Conservation (phyloP, 805 yeast species). For the Hanseniaspora osmophila region DNA sequence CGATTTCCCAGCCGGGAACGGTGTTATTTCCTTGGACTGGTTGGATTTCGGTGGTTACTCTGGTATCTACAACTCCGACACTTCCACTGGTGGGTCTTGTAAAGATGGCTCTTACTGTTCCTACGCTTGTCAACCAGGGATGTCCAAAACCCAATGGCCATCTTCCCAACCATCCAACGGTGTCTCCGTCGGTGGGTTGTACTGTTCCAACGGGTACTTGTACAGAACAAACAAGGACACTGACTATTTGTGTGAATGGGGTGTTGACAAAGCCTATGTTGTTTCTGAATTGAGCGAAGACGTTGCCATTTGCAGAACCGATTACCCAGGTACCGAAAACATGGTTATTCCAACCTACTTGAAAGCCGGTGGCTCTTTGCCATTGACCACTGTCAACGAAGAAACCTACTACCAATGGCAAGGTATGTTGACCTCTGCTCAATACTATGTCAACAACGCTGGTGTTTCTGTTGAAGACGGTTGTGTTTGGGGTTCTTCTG, state of each 20-base stretch:
- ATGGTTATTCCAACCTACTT: constrained; percentile 91
- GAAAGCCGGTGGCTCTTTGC: constrained; percentile 46
- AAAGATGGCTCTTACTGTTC: constrained; percentile 89
- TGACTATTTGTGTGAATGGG: constrained; percentile 78
- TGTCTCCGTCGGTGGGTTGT: constrained; percentile 85
- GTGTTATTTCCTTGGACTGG: constrained; percentile 64
- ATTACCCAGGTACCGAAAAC: constrained; percentile 98
- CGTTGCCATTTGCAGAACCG: constrained; percentile 93
- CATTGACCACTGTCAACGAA: constrained; percentile 69
- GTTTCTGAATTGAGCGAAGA: constrained; percentile 45
- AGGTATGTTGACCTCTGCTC: constrained; percentile 78
- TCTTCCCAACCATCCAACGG: constrained; percentile 74
- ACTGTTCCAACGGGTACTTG: constrained; percentile 71
- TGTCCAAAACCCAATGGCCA: constrained; percentile 99
- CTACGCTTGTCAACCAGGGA: constrained; percentile 95
- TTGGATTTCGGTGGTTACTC: constrained; percentile 75
- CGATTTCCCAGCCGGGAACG: constrained; percentile 66
- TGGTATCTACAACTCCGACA: constrained; percentile 44
- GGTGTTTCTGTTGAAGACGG: constrained; percentile 86
- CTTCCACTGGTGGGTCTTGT: constrained; percentile 54
- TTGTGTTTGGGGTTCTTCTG: constrained; percentile 80
- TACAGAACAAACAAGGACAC: constrained; percentile 62
- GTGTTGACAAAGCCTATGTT: constrained; percentile 53
- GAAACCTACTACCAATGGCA: constrained; percentile 68
- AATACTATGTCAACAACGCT: constrained; percentile 93